Conservation (phyloP, 1,139 yeast species). For the Taiozyma sp. region DNA sequence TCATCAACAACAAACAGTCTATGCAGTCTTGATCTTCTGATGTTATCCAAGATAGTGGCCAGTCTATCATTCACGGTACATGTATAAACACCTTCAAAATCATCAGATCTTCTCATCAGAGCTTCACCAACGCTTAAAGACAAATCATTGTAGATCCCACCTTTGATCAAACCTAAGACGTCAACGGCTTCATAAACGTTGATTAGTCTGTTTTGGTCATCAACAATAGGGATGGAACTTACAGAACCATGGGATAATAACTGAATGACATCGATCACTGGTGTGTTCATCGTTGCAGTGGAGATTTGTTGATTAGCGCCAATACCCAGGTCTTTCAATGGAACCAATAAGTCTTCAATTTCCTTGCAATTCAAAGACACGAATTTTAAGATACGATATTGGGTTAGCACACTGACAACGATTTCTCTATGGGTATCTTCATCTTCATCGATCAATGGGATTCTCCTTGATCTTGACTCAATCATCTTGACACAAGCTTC, state of each 20-base stretch:
- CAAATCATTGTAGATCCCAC: conserved; percentile 90
- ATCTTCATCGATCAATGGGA: conserved; percentile 92
- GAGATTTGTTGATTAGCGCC: conserved; percentile 50
- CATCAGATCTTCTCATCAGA: conserved; percentile 88
- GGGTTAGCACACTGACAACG: conserved; percentile 93
- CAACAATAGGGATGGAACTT: conserved; percentile 90
- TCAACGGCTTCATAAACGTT: conserved; percentile 97
- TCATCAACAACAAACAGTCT: conserved; percentile 90
- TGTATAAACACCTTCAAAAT: conserved; percentile 96
- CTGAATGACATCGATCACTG: conserved; percentile 92
- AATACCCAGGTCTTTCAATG: conserved; percentile 65
- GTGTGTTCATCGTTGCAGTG: conserved; percentile 86
- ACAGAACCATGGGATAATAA: conserved; percentile 74
- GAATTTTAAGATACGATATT: conserved; percentile 91
- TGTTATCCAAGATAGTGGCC: conserved; percentile 90
- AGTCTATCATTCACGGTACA: conserved; percentile 86
- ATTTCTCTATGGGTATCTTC: conserved; percentile 91
- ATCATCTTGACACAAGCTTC: conserved; percentile 95
- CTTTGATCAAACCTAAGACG: conserved; percentile 86
- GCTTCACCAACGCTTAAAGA: conserved; percentile 96
- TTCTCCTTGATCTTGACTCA: conserved; percentile 84
- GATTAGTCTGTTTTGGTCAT: conserved; percentile 60
- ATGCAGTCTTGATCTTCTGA: conserved; percentile 86
- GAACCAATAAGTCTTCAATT: conserved; percentile 77
- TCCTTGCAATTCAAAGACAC: conserved; percentile 96